These are phyloP conservation scores for Hypoxylon sp. DNA, from an alignment of 2,329 filamentous ascomycete species.

Conservation along the genomic window DNA sequence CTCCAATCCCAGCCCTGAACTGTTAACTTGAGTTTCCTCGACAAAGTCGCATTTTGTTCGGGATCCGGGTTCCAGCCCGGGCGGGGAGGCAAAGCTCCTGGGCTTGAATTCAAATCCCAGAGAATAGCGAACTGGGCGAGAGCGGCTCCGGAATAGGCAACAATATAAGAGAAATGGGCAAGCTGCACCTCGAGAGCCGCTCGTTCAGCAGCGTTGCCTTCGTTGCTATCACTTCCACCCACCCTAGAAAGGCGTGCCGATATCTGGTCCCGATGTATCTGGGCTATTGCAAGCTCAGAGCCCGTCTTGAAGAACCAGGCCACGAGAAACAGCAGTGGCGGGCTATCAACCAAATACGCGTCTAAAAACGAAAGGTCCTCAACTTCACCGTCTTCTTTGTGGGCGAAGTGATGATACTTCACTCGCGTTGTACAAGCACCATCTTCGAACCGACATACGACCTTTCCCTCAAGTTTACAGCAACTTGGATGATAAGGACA, in stretches of 20 bases:
- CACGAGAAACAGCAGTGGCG: conserved; percentile 7
- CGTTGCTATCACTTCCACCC: not conserved
- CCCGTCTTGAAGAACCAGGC: conserved; percentile 40
- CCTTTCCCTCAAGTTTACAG: conserved; percentile 28
- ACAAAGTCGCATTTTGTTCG: not conserved
- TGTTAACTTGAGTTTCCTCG: not conserved
- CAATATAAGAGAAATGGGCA: not conserved
- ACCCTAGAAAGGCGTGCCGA: not conserved
- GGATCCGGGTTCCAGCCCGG: conserved; percentile 32
- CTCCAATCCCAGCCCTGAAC: not conserved
- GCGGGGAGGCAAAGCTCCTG: conserved; percentile 15
- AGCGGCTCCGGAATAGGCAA: not conserved
- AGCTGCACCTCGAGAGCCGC: not conserved
- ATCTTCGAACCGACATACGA: conserved; percentile 11
- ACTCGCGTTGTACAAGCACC: conserved; percentile 8
- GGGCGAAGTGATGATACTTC: conserved; percentile 42
- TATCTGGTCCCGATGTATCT: not conserved
- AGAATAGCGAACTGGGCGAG: conserved; percentile 37
- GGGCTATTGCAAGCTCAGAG: conserved; percentile 32
- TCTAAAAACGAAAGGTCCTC: conserved; percentile 25
- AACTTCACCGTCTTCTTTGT: conserved; percentile 9
- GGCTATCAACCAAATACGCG: conserved; percentile 9
- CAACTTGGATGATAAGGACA: conserved; percentile 42
- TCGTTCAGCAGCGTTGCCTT: not conserved
- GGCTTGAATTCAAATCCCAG: conserved; percentile 31